Percentiles rank a stretch among this genome's conserved stretches.
Evolutionary conservation across 1,284 basidiomycete species (phyloP).

Genomic region (Naganishia cerealis): DNA sequence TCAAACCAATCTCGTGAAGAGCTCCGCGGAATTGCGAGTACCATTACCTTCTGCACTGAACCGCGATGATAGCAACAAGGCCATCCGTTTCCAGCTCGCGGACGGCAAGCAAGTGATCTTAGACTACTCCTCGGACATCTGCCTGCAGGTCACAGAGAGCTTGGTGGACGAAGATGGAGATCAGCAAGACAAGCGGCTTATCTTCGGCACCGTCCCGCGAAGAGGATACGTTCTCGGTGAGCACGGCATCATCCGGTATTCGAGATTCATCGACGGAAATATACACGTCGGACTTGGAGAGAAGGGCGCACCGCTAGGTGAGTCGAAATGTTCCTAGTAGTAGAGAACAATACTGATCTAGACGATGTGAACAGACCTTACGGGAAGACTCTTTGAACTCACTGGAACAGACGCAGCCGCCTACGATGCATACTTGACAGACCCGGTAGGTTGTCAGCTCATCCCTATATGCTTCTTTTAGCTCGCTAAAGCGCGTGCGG

Average conservation of each 20-base stretch:
- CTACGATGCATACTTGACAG: conserved; percentile 54
- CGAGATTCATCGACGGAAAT: conserved; percentile 20
- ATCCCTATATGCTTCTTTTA: neutral
- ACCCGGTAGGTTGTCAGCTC: conserved; percentile 41
- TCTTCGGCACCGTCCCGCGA: conserved; percentile 49
- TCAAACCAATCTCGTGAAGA: conserved; percentile 52
- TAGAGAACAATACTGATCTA: conserved; percentile 8
- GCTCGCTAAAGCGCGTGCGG: neutral
- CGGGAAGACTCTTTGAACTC: conserved; percentile 48
- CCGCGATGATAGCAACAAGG: conserved; percentile 34
- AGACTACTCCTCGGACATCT: conserved; percentile 38
- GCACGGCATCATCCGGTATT: conserved; percentile 46
- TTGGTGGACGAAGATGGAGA: conserved; percentile 42
- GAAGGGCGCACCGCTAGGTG: conserved; percentile 52
- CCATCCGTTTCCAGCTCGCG: conserved; percentile 36
- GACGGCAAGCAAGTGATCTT: conserved; percentile 40
- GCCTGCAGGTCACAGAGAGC: conserved; percentile 38
- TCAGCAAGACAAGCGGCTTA: conserved; percentile 37
- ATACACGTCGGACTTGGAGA: conserved; percentile 55
- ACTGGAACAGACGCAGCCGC: conserved; percentile 52
- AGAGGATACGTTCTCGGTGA: conserved; percentile 53
- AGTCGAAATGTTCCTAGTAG: conserved; percentile 35
- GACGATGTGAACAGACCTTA: conserved; percentile 41
- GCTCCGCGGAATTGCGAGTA: conserved; percentile 38
- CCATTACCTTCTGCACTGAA: conserved; percentile 39